Evolutionary conservation across 139 green algal genomes (phyloP).

Genomic region (Chlamydomonas sp.): DNA sequence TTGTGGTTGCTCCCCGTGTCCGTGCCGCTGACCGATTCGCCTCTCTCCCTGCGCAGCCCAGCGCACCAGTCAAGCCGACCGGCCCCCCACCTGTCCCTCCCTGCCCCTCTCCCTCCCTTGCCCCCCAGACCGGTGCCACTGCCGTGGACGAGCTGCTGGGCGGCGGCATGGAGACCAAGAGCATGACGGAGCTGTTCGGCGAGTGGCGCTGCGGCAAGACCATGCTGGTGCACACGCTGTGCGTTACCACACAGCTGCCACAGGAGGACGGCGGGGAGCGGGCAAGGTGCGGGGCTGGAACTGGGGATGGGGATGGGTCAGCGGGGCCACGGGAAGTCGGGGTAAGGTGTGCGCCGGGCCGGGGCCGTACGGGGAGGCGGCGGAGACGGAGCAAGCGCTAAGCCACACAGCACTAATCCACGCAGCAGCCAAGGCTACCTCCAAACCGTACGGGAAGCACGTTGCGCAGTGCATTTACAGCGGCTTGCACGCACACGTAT

Average conservation of each 20-base stretch:
- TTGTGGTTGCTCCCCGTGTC: no score
- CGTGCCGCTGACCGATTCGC: no score
- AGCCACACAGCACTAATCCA: no score
- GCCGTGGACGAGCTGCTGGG: slow-evolving; percentile 86
- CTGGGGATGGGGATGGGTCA: not conserved
- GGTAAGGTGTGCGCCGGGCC: not conserved
- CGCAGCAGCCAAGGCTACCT: no score
- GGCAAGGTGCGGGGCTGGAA: slow-evolving; percentile 61
- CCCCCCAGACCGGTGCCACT: slow-evolving; percentile 55
- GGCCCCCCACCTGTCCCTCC: not conserved
- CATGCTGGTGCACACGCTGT: slow-evolving; percentile 68
- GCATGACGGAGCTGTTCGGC: slow-evolving; percentile 66
- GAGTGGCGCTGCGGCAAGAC: slow-evolving; percentile 48
- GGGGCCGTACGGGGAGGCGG: no score
- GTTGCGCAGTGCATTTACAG: no score
- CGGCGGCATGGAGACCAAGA: slow-evolving; percentile 85
- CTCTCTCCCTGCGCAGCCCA: no score
- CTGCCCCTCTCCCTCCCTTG: not conserved
- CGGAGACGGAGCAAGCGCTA: no score
- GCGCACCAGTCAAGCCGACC: no score
- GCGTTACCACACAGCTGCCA: slow-evolving; percentile 84
- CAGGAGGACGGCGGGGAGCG: slow-evolving; percentile 63
- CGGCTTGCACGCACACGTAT: no score
- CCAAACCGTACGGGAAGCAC: no score
- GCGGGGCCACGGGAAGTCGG: not conserved